A percentile compares a stretch with the other conserved stretches of the same genome.
These are phyloP conservation scores for Alternaria sp. DNA, from an alignment of 2,329 filamentous ascomycete genomes.

Conservation along the genomic window DNA sequence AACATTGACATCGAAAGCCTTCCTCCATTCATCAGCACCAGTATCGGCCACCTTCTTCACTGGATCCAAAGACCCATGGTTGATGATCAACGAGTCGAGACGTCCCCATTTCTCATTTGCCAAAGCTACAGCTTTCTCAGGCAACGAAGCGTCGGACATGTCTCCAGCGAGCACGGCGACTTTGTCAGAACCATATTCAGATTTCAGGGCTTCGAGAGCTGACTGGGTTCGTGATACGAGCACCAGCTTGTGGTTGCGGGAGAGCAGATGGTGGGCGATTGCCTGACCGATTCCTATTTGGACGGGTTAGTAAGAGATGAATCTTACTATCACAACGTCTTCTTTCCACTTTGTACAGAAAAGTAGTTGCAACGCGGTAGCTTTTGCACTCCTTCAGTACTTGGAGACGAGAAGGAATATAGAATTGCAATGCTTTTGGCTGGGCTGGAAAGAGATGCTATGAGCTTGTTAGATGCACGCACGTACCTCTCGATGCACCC, in stretches of 20 bases:
- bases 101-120: conserved; percentile 74
- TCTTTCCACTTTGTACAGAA: neutral
- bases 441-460: neutral
- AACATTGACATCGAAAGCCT: conserved; percentile 83
- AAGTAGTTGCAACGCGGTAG: neutral
- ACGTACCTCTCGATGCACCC: conserved; percentile 68
- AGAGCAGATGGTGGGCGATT: conserved; percentile 67
- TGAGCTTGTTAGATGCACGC: neutral
- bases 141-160: conserved; percentile 62
- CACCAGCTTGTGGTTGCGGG: conserved; percentile 64
- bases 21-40: conserved; percentile 77
- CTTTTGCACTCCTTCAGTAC: neutral
- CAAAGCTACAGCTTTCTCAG: conserved; percentile 69
- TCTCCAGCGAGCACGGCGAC: conserved; percentile 68
- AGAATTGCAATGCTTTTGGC: neutral
- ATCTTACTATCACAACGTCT: neutral
- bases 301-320: neutral
- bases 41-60: conserved; percentile 74
- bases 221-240: conserved; percentile 65
- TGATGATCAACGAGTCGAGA: conserved; percentile 85
- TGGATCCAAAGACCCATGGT: conserved; percentile 84
- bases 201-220: conserved; percentile 60
- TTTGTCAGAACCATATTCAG: conserved; percentile 60
- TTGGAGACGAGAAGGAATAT: neutral
- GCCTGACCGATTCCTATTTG: conserved; percentile 68